Percentiles rank a stretch among this genome's conserved stretches.
These are phyloP conservation scores for Exserohilum rostratum DNA, from an alignment of 2,329 filamentous ascomycete species.

Conservation along the genomic window DNA sequence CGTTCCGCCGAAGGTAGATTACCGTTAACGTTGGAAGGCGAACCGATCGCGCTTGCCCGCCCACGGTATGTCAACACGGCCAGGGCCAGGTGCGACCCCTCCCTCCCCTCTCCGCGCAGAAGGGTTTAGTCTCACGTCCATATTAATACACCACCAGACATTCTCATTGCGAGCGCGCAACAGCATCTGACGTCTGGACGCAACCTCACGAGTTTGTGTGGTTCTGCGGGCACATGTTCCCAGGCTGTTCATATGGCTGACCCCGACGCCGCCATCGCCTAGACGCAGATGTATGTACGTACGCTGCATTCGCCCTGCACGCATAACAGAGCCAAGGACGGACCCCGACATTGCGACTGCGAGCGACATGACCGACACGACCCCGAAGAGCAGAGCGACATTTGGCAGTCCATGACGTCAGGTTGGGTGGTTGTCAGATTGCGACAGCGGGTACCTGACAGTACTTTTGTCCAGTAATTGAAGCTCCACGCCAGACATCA, in stretches of 20 bases:
- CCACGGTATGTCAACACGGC: slow-evolving; percentile 11
- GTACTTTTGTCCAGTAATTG: neutral
- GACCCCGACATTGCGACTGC: no score
- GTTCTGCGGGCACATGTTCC: neutral
- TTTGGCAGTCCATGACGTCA: slow-evolving; percentile 5
- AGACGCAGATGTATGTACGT: no score
- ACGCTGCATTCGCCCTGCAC: no score
- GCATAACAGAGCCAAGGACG: no score
- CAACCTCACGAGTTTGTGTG: neutral
- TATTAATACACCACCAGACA: neutral
- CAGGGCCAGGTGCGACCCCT: slow-evolving; percentile 4
- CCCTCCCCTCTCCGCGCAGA: neutral
- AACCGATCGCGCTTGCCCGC: slow-evolving; percentile 17
- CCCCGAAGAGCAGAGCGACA: no score
- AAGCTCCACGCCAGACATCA: neutral
- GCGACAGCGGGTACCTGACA: slow-evolving; percentile 3
- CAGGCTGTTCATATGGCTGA: neutral
- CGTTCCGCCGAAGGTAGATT: slow-evolving; percentile 25
- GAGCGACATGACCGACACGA: no score
- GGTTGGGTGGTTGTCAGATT: neutral
- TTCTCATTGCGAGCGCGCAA: neutral
- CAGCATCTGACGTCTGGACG: neutral
- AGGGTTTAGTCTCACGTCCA: slow-evolving; percentile 5
- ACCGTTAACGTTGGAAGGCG: neutral
- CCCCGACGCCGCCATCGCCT: no score